These are phyloP conservation scores for Fagus sylvatica DNA, from an alignment of 306 rosid genomes.

Conservation along the genomic window DNA sequence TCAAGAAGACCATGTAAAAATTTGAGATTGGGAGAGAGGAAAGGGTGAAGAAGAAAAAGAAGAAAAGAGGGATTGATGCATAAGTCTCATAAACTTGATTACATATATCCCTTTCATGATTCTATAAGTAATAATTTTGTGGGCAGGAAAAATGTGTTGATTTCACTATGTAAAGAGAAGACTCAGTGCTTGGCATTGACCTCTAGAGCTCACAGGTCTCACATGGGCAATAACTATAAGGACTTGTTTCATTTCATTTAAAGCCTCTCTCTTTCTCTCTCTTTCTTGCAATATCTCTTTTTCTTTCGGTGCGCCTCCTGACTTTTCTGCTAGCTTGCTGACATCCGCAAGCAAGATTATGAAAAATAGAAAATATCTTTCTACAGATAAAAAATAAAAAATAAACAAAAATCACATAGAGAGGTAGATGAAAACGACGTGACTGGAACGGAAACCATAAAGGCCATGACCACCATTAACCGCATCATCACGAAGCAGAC, in stretches of 20 bases:
- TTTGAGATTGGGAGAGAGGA: no score
- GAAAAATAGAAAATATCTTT: constrained; percentile 58
- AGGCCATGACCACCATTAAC: constrained; percentile 42
- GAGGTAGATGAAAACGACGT: constrained; percentile 68
- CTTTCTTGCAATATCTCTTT: constrained; percentile 39
- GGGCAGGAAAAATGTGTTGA: constrained; percentile 22
- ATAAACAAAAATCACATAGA: constrained; percentile 29
- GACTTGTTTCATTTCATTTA: constrained; percentile 14
- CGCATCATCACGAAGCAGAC: constrained; percentile 19
- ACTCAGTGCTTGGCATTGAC: constrained; percentile 24
- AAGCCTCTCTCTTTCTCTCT: constrained; percentile 41
- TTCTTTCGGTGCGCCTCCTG: constrained; percentile 50
- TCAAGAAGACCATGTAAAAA: background rate
- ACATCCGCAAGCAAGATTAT: constrained; percentile 75
- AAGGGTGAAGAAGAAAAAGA: background rate
- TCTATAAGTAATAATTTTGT: constrained; percentile 35
- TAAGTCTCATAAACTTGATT: background rate
- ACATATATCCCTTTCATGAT: constrained; percentile 27
- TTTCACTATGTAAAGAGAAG: background rate
- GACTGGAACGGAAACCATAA: constrained; percentile 84
- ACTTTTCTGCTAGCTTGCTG: constrained; percentile 61
- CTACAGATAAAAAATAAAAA: constrained; percentile 20
- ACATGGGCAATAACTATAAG: constrained; percentile 50
- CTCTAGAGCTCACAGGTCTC: constrained; percentile 38
- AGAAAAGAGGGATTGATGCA: background rate